Evolutionary conservation across 441 rosid species (phyloP).

Genomic region (Melastoma candidum): DNA sequence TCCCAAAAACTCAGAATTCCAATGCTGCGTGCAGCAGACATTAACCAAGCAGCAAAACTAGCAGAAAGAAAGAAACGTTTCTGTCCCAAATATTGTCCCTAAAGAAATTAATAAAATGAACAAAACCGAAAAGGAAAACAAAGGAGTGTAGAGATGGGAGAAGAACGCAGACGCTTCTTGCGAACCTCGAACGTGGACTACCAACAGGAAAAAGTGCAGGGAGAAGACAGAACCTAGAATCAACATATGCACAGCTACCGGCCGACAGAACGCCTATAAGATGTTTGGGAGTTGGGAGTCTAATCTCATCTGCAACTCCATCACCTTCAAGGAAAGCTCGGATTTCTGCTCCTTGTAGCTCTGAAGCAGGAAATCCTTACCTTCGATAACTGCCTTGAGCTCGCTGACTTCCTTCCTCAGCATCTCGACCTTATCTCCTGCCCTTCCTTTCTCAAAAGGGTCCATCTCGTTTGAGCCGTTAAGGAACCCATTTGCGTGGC

Average conservation of each 20-base stretch:
- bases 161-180: no score
- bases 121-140: no score
- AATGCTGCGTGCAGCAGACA: no score
- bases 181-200: no score
- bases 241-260: conserved; percentile 45
- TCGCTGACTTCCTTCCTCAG: conserved; percentile 79
- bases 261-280: conserved; percentile 43
- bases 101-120: no score
- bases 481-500: conserved; percentile 50
- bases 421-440: conserved; percentile 50
- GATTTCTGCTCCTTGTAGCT: conserved; percentile 86
- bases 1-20: no score
- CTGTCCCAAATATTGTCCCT: no score
- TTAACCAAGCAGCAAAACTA: no score
- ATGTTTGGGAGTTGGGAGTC: conserved; percentile 82
- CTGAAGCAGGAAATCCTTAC: conserved; percentile 69
- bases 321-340: conserved; percentile 73
- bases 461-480: conserved; percentile 33
- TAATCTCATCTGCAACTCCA: conserved; percentile 83
- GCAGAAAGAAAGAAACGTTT: no score
- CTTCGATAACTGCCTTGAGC: conserved; percentile 81
- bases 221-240: no score
- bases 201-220: no score
- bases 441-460: conserved; percentile 34
- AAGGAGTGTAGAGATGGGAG: no score